Percentiles rank a stretch among this genome's conserved stretches.
Conservation (phyloP, 139 green algal genomes). For the Chlorella sp. region DNA sequence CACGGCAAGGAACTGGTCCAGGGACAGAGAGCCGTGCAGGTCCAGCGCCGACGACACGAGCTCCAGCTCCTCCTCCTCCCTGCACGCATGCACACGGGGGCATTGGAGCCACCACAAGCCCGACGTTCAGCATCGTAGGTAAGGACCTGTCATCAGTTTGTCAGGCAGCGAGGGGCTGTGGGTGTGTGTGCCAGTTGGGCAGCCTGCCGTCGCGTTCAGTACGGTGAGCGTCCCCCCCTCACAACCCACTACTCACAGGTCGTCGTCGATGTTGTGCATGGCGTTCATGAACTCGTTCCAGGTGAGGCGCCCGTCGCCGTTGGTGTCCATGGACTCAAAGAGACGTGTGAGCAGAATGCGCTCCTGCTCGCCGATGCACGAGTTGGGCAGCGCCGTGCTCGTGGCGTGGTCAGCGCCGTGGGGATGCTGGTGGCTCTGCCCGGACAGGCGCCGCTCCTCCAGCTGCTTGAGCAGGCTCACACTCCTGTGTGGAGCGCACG, state of each 20-base stretch:
- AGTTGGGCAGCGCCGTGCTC: too few relatives aligned
- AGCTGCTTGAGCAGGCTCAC: too few relatives aligned
- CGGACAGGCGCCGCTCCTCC: too few relatives aligned
- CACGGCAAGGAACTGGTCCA: slow-evolving; percentile 1
- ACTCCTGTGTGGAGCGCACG: too few relatives aligned
- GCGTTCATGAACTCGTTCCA: slow-evolving; percentile 1
- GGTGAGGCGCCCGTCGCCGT: neutral
- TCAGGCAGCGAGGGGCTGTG: neutral
- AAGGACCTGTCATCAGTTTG: neutral
- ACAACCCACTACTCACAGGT: neutral
- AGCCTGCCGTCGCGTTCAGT: neutral
- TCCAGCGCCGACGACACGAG: neutral
- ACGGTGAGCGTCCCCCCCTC: neutral
- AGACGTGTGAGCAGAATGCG: neutral
- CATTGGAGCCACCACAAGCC: neutral
- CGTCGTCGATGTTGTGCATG: neutral
- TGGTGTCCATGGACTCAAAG: neutral
- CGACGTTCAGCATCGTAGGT: neutral
- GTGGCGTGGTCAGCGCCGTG: too few relatives aligned
- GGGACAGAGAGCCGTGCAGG: neutral
- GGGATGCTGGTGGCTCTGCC: too few relatives aligned
- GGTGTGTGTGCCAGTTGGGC: neutral
- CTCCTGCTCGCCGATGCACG: neutral
- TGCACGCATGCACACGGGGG: neutral
- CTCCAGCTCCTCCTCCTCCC: neutral